A percentile compares a stretch with the other conserved stretches of the same genome.
phyloP scores from a whole-genome alignment of 2,329 filamentous ascomycete species.

The Septoria petroselini region DNA sequence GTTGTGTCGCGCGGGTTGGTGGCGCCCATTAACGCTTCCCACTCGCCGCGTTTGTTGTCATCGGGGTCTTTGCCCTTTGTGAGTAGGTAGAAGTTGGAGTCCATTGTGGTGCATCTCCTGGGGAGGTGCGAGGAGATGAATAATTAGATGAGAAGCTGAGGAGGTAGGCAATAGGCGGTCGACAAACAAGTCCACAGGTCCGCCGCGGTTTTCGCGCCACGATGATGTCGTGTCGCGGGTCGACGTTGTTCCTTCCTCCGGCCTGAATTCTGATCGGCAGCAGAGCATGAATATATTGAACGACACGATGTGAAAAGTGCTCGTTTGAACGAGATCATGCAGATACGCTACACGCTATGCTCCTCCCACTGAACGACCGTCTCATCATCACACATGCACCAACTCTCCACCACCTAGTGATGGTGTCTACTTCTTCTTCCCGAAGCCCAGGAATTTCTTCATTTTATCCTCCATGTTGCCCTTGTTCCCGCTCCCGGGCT shows the following conservation, averaged over 20 bases:
- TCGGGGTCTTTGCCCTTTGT: background rate
- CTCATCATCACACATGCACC: background rate
- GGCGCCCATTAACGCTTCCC: constrained; percentile 33
- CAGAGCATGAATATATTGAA: too few species aligned
- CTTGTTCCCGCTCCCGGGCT: constrained; percentile 25
- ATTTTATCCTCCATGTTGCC: constrained; percentile 47
- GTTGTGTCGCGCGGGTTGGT: constrained; percentile 46
- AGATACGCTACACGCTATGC: constrained; percentile 1
- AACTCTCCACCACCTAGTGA: background rate
- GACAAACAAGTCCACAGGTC: too few species aligned
- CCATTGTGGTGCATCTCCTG: background rate
- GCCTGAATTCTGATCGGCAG: too few species aligned
- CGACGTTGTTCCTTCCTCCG: too few species aligned
- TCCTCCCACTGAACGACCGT: background rate
- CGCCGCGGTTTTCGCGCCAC: too few species aligned
- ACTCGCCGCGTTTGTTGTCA: constrained; percentile 1
- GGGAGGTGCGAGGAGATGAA: too few species aligned
- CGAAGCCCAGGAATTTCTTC: constrained; percentile 69
- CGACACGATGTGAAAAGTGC: too few species aligned
- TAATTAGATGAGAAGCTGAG: too few species aligned
- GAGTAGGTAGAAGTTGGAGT: background rate
- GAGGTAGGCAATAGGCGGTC: too few species aligned
- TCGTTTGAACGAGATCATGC: too few species aligned
- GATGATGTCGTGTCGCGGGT: too few species aligned
- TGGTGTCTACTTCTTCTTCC: constrained; percentile 56